These are phyloP conservation scores for Talaromyces sp. DNA, from an alignment of 2,329 filamentous ascomycete genomes.

Conservation along the genomic window DNA sequence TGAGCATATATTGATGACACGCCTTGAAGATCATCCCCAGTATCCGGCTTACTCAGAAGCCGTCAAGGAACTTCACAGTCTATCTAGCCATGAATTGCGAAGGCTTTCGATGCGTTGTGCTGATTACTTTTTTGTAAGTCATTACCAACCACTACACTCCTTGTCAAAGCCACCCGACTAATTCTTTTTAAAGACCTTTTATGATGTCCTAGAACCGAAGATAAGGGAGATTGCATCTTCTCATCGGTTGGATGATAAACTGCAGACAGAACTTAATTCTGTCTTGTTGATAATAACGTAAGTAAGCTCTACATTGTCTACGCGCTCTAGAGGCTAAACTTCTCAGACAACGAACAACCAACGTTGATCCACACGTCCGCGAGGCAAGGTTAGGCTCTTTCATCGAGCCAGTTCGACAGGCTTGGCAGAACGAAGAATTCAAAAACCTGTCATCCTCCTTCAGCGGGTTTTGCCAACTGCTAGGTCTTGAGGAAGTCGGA, in stretches of 20 bases:
- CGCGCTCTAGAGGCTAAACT: slow-evolving; percentile 14
- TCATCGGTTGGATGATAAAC: slow-evolving; percentile 72
- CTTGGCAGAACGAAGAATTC: slow-evolving; percentile 72
- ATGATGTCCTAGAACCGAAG: slow-evolving; percentile 77
- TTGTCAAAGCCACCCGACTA: slow-evolving; percentile 7
- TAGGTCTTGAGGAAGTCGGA: slow-evolving; percentile 75
- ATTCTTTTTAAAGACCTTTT: slow-evolving; percentile 59
- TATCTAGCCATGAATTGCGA: slow-evolving; percentile 83
- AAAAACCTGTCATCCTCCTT: slow-evolving; percentile 68
- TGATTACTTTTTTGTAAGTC: slow-evolving; percentile 70
- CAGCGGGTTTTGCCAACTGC: slow-evolving; percentile 68
- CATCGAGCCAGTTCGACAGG: slow-evolving; percentile 71
- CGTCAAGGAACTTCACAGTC: slow-evolving; percentile 78
- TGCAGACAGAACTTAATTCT: slow-evolving; percentile 78
- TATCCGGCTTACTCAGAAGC: slow-evolving; percentile 76
- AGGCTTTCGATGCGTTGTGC: slow-evolving; percentile 85
- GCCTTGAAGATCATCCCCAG: slow-evolving; percentile 66
- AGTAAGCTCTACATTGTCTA: slow-evolving; percentile 18
- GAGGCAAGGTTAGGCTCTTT: slow-evolving; percentile 70
- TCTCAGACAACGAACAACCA: slow-evolving; percentile 70
- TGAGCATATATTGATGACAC: slow-evolving; percentile 83
- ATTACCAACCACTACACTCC: not conserved
- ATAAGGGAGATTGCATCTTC: slow-evolving; percentile 70
- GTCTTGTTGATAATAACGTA: slow-evolving; percentile 91
- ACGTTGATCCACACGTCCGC: slow-evolving; percentile 66